Evolutionary conservation across 225 moss, liverwort and hornwort species (phyloP), one percentile per base, ranked within the genome.

Genomic region (Thuidium tamariscinum): DNA sequence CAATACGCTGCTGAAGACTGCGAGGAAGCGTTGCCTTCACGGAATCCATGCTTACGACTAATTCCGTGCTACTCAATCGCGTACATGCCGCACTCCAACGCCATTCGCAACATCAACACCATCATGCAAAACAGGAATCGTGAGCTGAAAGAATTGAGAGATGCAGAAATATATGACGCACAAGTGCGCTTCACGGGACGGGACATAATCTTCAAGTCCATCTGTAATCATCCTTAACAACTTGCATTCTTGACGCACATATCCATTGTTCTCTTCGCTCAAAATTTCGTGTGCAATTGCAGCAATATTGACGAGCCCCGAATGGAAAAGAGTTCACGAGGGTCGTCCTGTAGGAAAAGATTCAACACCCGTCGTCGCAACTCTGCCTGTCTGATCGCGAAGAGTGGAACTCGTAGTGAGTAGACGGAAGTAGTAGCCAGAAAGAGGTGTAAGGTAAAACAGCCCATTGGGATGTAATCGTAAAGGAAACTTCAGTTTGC

Each of bases 1-100:
- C 89, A 83, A 93, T 91, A 71, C 37, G 81, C 70, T 85, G 80
- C 72, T 63, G 60, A 85, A 93, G 85, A 51, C 29, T 4, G 65
- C 80, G 25, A 36, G 93, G 89, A 76, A 93, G 74, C 20, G 90
- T 88, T 2, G 88, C 91, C 81, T 67, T 92, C 55, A 92, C 89
- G 16, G 77, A 57, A 57, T 93, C 91, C 93, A 93, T 93, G 17
- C 83, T 72, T 11, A 17, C 10, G 80, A 80, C 34, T 37, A 16
- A 55, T 44, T 62, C 80, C n/a, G 63, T 20, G 59, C 69, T 56
- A 69, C 57, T 56, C 36, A 66, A 61, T 83, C 18, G 41, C 54
- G 29, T 10, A 15, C 27, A 68, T 57, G 57, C 42, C 57, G 19
- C 85, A 42, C 25, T n/a, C n/a, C 48, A 59, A 68, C 48, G 10